phyloP scores from a whole-genome alignment of 495 filamentous ascomycete genomes.

The Penicillium samsonianum region DNA sequence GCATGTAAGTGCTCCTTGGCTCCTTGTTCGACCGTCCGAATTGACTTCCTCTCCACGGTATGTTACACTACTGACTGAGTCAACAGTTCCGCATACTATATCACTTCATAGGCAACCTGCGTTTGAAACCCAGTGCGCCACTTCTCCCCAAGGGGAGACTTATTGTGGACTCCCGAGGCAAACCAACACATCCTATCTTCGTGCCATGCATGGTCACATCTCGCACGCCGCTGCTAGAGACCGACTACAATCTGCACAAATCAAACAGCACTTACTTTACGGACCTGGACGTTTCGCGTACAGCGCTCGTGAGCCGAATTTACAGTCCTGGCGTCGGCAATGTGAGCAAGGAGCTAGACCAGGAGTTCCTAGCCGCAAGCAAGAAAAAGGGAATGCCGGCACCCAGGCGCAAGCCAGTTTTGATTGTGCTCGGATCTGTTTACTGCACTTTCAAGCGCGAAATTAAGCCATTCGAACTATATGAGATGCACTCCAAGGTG shows the following conservation, averaged over 20 bases:
- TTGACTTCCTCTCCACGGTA: conserved; percentile 2
- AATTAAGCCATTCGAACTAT: conserved; percentile 64
- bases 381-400: conserved; percentile 45
- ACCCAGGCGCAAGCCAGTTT: conserved; percentile 42
- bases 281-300: conserved; percentile 70
- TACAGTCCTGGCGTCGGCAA: conserved; percentile 58
- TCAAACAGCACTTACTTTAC: conserved; percentile 75
- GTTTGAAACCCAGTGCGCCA: conserved; percentile 42
- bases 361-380: conserved; percentile 37
- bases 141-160: conserved; percentile 37
- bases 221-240: conserved; percentile 58
- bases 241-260: conserved; percentile 71
- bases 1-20: conserved; percentile 55
- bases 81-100: conserved; percentile 52
- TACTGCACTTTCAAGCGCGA: conserved; percentile 67
- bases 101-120: conserved; percentile 52
- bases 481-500: conserved; percentile 67
- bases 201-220: conserved; percentile 52
- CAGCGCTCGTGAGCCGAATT: conserved; percentile 59
- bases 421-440: conserved; percentile 65
- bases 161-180: conserved; percentile 32
- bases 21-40: not conserved
- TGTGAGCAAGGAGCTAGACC: conserved; percentile 49
- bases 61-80: conserved; percentile 21
- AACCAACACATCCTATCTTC: conserved; percentile 55